A percentile compares a stretch with the other conserved stretches of the same genome.
Conservation (phyloP, 2,329 filamentous ascomycete species). For the Grosmannia huntii region DNA sequence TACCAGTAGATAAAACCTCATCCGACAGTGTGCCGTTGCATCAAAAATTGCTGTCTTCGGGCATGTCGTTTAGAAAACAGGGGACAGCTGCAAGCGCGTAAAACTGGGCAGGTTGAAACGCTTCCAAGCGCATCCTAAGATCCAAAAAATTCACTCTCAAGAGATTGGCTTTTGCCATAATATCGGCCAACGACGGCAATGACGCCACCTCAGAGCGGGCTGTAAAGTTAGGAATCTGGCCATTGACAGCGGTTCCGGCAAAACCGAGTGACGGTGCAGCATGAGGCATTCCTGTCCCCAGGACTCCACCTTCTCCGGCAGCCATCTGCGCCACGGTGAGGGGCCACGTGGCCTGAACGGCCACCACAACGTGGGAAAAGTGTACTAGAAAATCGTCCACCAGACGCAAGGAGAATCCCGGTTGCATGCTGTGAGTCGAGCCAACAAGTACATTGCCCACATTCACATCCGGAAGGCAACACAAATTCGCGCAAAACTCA, state of each 20-base stretch:
- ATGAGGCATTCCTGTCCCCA: not conserved
- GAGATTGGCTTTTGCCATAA: not conserved
- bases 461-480: constrained; percentile 27
- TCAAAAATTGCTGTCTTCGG: too few species aligned
- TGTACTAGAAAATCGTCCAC: constrained; percentile 26
- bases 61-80: too few species aligned
- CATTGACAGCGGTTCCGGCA: too few species aligned
- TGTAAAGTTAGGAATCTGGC: too few species aligned
- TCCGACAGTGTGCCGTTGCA: too few species aligned
- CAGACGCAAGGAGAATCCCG: constrained; percentile 29
- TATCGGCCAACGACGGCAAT: not conserved
- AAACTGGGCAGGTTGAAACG: not conserved
- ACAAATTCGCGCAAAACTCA: constrained; percentile 19
- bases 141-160: not conserved
- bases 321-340: not conserved
- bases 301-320: not conserved
- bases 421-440: constrained; percentile 26
- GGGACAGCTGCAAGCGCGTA: too few species aligned
- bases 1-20: too few species aligned
- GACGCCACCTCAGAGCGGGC: not conserved
- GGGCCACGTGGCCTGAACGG: not conserved
- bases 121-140: not conserved
- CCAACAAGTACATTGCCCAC: constrained; percentile 27
- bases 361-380: constrained; percentile 10
- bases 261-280: not conserved